Evolutionary conservation across 139 green algal genomes (phyloP).

Genomic region (Yamagishiella unicocca): DNA sequence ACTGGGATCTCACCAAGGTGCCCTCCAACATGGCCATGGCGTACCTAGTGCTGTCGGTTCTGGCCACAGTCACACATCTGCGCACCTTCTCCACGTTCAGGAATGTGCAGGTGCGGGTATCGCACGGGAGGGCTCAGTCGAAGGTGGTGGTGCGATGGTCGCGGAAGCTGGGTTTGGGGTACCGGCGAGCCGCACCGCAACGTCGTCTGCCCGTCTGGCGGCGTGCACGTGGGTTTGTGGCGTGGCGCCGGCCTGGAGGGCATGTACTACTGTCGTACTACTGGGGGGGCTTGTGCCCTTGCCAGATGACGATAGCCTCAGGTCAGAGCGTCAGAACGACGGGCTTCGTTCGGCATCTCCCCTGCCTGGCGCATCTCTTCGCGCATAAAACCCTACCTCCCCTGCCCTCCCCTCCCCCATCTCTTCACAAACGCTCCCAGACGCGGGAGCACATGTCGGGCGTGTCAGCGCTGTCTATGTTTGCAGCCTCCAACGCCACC

Average conservation of each 20-base stretch:
- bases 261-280: background rate
- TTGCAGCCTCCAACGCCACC: background rate
- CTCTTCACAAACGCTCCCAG: background rate
- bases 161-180: too few species aligned
- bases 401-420: background rate
- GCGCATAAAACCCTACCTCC: too few species aligned
- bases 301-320: background rate
- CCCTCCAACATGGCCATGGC: slow-evolving; percentile 7
- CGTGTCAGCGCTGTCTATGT: background rate
- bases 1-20: background rate
- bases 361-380: background rate
- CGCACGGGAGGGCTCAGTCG: background rate
- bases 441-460: slow-evolving; percentile 7
- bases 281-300: background rate
- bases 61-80: background rate
- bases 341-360: background rate
- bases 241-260: background rate
- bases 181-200: too few species aligned
- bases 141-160: too few species aligned
- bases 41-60: slow-evolving; percentile 18
- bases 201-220: background rate
- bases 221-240: background rate
- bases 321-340: background rate
- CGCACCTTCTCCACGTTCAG: background rate
- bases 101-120: slow-evolving; percentile 8